Conservation (phyloP, 164 flowering plant genomes). For the Berberis vulgaris region DNA sequence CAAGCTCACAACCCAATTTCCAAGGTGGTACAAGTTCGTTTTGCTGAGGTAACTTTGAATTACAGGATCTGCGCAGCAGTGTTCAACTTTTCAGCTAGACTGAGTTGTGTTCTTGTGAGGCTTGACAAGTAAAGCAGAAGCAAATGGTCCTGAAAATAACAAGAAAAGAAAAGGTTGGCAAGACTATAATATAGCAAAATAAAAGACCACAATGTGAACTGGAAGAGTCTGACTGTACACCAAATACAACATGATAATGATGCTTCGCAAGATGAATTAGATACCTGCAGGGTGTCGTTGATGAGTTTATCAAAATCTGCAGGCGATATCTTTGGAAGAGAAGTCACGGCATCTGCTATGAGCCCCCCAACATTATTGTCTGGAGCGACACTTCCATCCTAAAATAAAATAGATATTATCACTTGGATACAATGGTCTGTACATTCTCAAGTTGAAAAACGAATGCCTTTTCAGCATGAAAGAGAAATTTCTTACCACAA, state of each 20-base stretch:
- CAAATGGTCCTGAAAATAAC: slow-evolving; percentile 58
- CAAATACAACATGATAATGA: too few species aligned
- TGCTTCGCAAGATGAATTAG: too few species aligned
- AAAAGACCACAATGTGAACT: too few species aligned
- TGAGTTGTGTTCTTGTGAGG: slow-evolving; percentile 86
- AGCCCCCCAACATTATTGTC: slow-evolving; percentile 74
- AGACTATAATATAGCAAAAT: background rate
- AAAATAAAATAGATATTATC: slow-evolving; percentile 5
- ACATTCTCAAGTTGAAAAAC: too few species aligned
- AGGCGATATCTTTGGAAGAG: slow-evolving; percentile 72
- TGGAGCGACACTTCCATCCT: slow-evolving; percentile 69
- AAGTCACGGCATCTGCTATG: slow-evolving; percentile 60
- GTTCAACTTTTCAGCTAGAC: slow-evolving; percentile 91
- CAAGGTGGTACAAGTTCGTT: background rate
- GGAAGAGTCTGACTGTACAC: too few species aligned
- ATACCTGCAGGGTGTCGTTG: slow-evolving; percentile 84
- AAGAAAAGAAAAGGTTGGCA: background rate
- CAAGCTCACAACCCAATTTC: too few species aligned
- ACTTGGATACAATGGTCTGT: too few species aligned
- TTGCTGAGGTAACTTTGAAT: slow-evolving; percentile 2
- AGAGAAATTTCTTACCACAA: slow-evolving; percentile 57
- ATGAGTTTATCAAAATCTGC: slow-evolving; percentile 77
- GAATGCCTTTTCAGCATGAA: too few species aligned
- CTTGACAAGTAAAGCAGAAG: slow-evolving; percentile 76
- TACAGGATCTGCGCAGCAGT: slow-evolving; percentile 91